Evolutionary conservation across 305 asterid species (phyloP).

Genomic region (Fraxinus dipetala): DNA sequence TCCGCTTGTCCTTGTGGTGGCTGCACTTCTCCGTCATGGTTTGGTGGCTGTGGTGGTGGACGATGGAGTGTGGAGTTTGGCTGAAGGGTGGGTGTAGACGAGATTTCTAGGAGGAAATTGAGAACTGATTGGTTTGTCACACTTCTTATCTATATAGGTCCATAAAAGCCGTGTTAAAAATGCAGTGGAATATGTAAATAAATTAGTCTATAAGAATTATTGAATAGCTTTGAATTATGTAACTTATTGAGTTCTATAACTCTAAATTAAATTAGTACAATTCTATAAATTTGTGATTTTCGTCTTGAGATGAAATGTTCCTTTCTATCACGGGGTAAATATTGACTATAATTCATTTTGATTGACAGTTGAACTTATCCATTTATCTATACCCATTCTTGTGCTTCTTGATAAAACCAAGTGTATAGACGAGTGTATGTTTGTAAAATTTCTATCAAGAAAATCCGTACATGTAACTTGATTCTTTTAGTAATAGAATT

Average conservation of each 20-base stretch:
- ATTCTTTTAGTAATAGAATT: too few species aligned
- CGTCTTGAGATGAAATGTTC: neutral
- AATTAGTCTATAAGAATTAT: neutral
- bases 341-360: too few species aligned
- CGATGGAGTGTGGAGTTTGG: neutral
- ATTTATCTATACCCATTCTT: too few species aligned
- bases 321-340: neutral
- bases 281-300: too few species aligned
- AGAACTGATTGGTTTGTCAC: neutral
- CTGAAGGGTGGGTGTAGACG: neutral
- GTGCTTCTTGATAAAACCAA: neutral
- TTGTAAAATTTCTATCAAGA: too few species aligned
- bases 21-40: constrained; percentile 53
- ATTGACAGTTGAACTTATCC: neutral
- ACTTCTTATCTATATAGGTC: neutral
- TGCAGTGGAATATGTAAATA: neutral
- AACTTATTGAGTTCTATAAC: too few species aligned
- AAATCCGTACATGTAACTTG: too few species aligned
- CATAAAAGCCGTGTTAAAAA: neutral
- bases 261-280: too few species aligned
- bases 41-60: neutral
- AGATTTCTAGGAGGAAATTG: neutral
- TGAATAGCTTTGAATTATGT: neutral
- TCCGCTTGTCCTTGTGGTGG: constrained; percentile 43
- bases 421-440: too few species aligned